These are phyloP conservation scores for Physocladia obscura DNA, from an alignment of 192 early-diverging fungal species.

Conservation along the genomic window DNA sequence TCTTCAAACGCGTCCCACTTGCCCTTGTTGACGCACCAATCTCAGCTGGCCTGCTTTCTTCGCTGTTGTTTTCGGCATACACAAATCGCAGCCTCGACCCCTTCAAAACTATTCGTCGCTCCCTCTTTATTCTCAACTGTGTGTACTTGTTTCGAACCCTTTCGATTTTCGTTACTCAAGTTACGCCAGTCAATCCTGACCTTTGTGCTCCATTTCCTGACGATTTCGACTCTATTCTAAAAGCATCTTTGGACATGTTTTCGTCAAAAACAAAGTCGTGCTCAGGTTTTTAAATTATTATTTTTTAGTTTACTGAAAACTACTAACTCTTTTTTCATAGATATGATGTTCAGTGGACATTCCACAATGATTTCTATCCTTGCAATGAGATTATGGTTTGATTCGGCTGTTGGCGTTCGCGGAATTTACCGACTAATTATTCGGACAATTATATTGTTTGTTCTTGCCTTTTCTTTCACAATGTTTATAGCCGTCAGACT, in stretches of 20 bases:
- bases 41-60: background rate
- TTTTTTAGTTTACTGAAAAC: too few species aligned
- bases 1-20: background rate
- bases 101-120: background rate
- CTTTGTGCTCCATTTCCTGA: background rate
- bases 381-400: constrained; percentile 4
- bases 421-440: background rate
- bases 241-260: constrained; percentile 1
- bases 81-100: background rate
- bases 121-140: background rate
- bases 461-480: background rate
- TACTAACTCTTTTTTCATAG: too few species aligned
- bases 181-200: constrained; percentile 5
- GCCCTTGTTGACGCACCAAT: constrained; percentile 11
- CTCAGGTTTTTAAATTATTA: too few species aligned
- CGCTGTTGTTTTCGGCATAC: background rate
- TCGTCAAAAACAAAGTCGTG: constrained; percentile 5
- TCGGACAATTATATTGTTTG: background rate
- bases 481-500: constrained; percentile 2
- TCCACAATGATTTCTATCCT: background rate
- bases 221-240: background rate
- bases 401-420: background rate
- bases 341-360: constrained; percentile 18
- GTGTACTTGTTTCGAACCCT: background rate
- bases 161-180: constrained; percentile 11